These are phyloP conservation scores for Pichia paraexigua DNA, from an alignment of 805 yeast species.

Conservation along the genomic window DNA sequence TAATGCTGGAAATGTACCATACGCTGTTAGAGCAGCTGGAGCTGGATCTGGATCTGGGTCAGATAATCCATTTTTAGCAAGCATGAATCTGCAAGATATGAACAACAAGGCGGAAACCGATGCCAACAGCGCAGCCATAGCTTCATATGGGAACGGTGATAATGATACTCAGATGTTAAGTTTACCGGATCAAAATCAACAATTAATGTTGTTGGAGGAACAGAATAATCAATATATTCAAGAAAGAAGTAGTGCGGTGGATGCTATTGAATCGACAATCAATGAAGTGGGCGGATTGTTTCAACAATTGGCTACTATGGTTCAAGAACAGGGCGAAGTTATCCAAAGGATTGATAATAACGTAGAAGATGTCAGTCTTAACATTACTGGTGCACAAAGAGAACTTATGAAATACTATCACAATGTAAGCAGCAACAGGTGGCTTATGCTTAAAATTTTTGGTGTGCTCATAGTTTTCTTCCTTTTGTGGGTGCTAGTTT, in stretches of 20 bases:
- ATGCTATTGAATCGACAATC: conserved; percentile 93
- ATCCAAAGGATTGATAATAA: conserved; percentile 93
- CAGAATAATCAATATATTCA: conserved; percentile 70
- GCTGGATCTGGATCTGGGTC: conserved; percentile 9
- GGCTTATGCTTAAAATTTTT: conserved; percentile 85
- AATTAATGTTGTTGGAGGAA: conserved; percentile 74
- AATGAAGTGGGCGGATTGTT: conserved; percentile 93
- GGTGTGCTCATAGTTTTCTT: conserved; percentile 76
- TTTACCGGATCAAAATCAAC: conserved; percentile 82
- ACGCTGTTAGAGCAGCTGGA: conserved; percentile 18
- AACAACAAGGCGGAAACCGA: conserved; percentile 1
- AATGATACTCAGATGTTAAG: conserved; percentile 49
- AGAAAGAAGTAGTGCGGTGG: conserved; percentile 84
- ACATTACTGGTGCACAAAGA: conserved; percentile 89
- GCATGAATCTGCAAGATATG: conserved; percentile 8
- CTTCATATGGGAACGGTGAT: conserved; percentile 12
- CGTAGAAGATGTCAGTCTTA: conserved; percentile 86
- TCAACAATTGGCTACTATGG: conserved; percentile 95
- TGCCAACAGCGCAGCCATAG: conserved; percentile 1
- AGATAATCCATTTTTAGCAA: conserved; percentile 32
- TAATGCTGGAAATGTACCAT: conserved; percentile 16
- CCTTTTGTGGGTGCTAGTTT: conserved; percentile 70
- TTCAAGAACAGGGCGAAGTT: conserved; percentile 92
- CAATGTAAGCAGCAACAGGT: conserved; percentile 78
- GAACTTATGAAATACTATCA: conserved; percentile 87